Conservation (phyloP, 345 rosid species). For the Salix suchowensis region DNA sequence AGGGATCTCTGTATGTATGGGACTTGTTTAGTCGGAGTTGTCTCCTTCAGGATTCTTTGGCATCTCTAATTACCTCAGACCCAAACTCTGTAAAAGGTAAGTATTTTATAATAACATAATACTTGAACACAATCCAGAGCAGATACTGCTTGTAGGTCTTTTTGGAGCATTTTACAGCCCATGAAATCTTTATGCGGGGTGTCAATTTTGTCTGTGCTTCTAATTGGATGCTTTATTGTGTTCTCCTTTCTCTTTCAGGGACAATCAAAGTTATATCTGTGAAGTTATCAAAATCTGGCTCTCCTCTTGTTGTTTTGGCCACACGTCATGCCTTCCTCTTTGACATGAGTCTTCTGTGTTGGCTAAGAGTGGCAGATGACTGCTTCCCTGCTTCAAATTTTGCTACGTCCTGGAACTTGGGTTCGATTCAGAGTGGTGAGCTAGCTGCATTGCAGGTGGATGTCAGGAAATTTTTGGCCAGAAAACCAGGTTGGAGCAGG, state of each 20-base stretch:
- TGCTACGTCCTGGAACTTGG: constrained; percentile 87
- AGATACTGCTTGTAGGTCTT: background rate
- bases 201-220: background rate
- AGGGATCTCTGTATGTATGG: constrained; percentile 83
- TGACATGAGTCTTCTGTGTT: constrained; percentile 82
- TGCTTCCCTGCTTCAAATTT: constrained; percentile 98
- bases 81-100: constrained; percentile 54
- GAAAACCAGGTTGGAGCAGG: constrained; percentile 99
- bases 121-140: background rate
- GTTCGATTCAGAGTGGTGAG: constrained; percentile 83
- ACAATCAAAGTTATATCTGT: constrained; percentile 85
- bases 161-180: background rate
- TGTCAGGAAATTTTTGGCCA: constrained; percentile 86
- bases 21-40: constrained; percentile 74
- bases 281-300: constrained; percentile 87
- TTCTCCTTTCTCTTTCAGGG: constrained; percentile 40
- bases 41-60: constrained; percentile 73
- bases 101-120: background rate
- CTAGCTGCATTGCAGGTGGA: constrained; percentile 91
- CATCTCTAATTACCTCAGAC: constrained; percentile 59
- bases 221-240: background rate
- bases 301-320: constrained; percentile 91
- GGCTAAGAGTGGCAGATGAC: constrained; percentile 98
- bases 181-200: background rate
- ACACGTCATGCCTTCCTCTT: constrained; percentile 93